Evolutionary conservation across 1,139 yeast species (phyloP).

Genomic region (Yamadazyma siamensis): DNA sequence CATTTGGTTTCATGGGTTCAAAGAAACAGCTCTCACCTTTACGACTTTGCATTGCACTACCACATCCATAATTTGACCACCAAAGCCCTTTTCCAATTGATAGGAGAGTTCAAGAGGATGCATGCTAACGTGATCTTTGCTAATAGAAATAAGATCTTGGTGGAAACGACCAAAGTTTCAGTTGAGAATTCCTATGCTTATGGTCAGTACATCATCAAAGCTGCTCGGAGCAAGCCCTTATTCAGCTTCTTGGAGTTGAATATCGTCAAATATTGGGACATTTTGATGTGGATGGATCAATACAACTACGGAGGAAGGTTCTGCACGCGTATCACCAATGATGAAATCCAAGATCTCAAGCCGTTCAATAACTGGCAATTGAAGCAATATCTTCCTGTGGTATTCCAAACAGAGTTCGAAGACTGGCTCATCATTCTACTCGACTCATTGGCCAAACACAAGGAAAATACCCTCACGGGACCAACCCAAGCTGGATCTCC

Average conservation of each 20-base stretch:
- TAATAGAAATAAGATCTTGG: conserved; percentile 67
- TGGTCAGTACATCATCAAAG: conserved; percentile 81
- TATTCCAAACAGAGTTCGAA: conserved; percentile 78
- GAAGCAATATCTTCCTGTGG: conserved; percentile 65
- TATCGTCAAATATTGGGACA: conserved; percentile 83
- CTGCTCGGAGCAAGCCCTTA: conserved; percentile 76
- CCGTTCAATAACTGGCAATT: conserved; percentile 81
- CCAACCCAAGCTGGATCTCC: conserved; percentile 47
- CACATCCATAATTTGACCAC: conserved; percentile 86
- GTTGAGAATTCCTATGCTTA: conserved; percentile 91
- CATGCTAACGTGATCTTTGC: conserved; percentile 82
- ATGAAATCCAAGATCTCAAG: conserved; percentile 54
- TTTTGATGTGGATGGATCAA: conserved; percentile 92
- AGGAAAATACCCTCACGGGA: conserved; percentile 37
- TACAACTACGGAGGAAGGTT: conserved; percentile 84
- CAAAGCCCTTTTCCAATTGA: conserved; percentile 76
- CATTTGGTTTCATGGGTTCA: conserved; percentile 88
- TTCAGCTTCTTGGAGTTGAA: conserved; percentile 78
- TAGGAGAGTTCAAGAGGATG: conserved; percentile 74
- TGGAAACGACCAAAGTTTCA: conserved; percentile 67
- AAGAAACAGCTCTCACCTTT: conserved; percentile 65
- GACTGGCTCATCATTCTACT: conserved; percentile 82
- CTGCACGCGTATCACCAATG: conserved; percentile 55
- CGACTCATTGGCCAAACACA: conserved; percentile 63
- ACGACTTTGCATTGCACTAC: conserved; percentile 76